A percentile compares a stretch with the other conserved stretches of the same genome.
Evolutionary conservation across 1,284 basidiomycete genomes (phyloP).

Genomic region (Athelia sp.): DNA sequence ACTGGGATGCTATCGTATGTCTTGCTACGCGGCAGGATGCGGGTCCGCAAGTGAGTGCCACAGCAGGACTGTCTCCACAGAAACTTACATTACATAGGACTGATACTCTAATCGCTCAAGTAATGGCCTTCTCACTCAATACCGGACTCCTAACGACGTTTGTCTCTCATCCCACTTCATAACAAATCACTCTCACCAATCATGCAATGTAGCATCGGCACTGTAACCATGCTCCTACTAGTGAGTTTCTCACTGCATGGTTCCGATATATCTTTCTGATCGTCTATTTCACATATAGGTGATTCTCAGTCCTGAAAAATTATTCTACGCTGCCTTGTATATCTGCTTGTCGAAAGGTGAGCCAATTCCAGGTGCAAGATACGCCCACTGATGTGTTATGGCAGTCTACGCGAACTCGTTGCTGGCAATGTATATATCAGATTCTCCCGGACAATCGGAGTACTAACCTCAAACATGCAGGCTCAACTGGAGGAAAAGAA

Average conservation of each 20-base stretch:
- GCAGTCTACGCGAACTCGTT: conserved; percentile 1
- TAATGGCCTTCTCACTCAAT: neutral
- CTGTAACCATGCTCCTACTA: neutral
- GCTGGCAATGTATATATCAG: neutral
- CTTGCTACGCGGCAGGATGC: neutral
- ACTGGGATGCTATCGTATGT: neutral
- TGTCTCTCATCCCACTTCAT: no score
- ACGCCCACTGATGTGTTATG: neutral
- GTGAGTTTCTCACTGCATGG: no score
- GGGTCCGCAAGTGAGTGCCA: neutral
- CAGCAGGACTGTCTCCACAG: neutral
- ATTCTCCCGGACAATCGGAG: no score
- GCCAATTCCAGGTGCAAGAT: neutral
- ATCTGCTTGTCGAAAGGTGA: neutral
- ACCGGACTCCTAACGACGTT: neutral
- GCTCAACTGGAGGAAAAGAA: neutral
- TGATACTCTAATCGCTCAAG: neutral
- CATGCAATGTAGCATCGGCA: neutral
- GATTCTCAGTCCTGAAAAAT: neutral
- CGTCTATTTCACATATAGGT: no score
- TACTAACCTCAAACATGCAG: neutral
- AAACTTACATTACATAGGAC: no score
- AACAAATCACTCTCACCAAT: neutral
- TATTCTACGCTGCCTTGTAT: neutral
- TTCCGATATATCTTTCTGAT: no score